These are phyloP conservation scores for Acacia pycnantha DNA, from an alignment of 331 rosid species.

Conservation along the genomic window DNA sequence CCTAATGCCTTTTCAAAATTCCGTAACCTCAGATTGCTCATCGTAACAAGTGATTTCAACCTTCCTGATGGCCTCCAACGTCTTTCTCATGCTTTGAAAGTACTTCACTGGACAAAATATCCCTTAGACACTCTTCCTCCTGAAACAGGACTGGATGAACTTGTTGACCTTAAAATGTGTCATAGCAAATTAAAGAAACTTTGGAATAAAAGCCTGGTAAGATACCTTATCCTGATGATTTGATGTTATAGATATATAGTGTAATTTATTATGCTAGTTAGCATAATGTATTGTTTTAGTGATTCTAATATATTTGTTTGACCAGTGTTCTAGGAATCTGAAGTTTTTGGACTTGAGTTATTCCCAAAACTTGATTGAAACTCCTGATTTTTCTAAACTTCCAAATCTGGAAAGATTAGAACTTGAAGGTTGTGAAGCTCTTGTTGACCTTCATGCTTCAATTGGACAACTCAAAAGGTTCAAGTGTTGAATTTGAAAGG, in stretches of 20 bases:
- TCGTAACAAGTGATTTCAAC: neutral
- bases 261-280: neutral
- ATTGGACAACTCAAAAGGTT: neutral
- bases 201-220: neutral
- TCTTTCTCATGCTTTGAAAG: too few species aligned
- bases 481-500: neutral
- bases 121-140: too few species aligned
- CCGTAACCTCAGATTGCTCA: slow-evolving; percentile 20
- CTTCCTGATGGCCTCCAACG: slow-evolving; percentile 21
- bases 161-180: too few species aligned
- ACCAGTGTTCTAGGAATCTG: neutral
- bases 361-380: neutral
- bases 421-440: neutral
- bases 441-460: neutral
- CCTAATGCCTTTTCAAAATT: slow-evolving; percentile 20
- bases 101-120: too few species aligned
- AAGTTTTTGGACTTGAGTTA: neutral
- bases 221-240: neutral
- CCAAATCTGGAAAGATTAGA: neutral
- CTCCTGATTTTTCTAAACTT: neutral
- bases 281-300: neutral
- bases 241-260: neutral
- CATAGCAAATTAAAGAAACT: too few species aligned
- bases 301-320: neutral
- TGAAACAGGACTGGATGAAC: rapidly evolving